Conservation (phyloP, 305 asterid genomes). For the Fraxinus dipetala region DNA sequence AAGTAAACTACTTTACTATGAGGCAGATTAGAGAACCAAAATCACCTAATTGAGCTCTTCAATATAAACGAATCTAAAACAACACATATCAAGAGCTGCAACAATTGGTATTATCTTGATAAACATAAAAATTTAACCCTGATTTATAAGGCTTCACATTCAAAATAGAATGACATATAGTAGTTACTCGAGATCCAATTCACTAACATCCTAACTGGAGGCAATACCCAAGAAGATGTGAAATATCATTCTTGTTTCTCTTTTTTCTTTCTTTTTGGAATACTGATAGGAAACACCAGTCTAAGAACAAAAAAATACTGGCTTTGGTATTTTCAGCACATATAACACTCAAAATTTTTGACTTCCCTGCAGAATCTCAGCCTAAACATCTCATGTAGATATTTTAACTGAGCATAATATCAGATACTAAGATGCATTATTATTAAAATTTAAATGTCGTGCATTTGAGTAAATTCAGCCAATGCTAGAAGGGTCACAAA, state of each 20-base stretch:
- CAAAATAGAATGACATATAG: background rate
- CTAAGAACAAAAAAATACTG: background rate
- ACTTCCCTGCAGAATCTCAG: background rate
- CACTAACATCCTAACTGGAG: background rate
- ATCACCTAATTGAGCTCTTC: conserved; percentile 13
- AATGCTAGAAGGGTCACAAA: conserved; percentile 9
- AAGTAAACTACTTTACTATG: conserved; percentile 61
- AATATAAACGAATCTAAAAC: conserved; percentile 13
- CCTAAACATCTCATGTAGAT: background rate
- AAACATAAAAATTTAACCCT: background rate
- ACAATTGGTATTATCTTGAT: conserved; percentile 15
- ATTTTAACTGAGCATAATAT: background rate
- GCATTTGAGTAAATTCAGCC: background rate
- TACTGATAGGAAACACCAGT: background rate
- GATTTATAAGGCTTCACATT: background rate
- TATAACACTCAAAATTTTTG: background rate
- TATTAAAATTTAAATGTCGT: background rate
- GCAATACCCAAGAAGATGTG: background rate
- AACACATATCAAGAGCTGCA: conserved; percentile 17
- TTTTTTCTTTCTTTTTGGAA: background rate
- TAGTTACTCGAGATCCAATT: background rate
- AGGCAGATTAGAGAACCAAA: conserved; percentile 26
- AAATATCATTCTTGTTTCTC: background rate
- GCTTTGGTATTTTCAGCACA: background rate
- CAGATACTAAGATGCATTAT: background rate